These are phyloP conservation scores for Lichtheimia ramosa DNA, from an alignment of 371 early-diverging fungal genomes.

Conservation along the genomic window DNA sequence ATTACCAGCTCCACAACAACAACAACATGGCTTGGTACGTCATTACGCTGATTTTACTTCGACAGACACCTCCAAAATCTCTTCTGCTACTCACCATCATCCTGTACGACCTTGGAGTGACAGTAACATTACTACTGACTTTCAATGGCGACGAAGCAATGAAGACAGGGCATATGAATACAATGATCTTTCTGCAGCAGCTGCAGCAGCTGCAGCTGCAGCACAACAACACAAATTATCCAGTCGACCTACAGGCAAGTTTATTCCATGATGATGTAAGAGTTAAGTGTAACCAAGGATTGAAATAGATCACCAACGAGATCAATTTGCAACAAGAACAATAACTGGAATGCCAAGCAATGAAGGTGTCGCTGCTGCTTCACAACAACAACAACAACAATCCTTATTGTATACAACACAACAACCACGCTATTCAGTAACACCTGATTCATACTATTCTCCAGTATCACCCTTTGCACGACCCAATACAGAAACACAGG, in stretches of 20 bases:
- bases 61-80: not conserved
- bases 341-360: no score
- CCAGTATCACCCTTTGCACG: not conserved
- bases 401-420: no score
- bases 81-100: not conserved
- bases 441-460: not conserved
- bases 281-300: no score
- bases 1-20: not conserved
- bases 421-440: not conserved
- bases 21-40: not conserved
- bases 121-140: not conserved
- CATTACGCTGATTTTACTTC: not conserved
- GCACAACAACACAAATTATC: no score
- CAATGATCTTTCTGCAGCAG: not conserved
- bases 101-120: slow-evolving; percentile 1
- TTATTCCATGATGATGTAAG: not conserved
- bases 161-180: slow-evolving; percentile 3
- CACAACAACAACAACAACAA: no score
- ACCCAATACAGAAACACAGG: not conserved
- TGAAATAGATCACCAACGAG: no score
- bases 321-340: not conserved
- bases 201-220: not conserved
- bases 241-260: not conserved
- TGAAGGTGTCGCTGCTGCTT: no score
- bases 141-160: slow-evolving; percentile 7